Base-by-base conservation (phyloP, 78 protist genomes). In the Paratrimastix pyriformis region DNA sequence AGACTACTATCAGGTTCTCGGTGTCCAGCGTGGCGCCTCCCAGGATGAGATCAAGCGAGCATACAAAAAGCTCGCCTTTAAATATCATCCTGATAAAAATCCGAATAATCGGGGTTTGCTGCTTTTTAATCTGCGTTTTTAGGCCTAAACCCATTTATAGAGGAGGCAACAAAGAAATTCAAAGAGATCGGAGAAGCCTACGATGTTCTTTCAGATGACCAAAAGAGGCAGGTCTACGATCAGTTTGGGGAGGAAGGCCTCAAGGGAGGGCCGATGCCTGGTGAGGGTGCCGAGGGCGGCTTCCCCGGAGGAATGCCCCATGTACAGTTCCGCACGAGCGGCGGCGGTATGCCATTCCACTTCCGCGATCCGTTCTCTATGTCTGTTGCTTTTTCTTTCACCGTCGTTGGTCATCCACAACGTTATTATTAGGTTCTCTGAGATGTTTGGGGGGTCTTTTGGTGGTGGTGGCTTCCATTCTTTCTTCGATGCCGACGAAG, bases 141-240 rank as follows among this genome's bases (percentile, higher is more conserved):
- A n/a, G n/a, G n/a, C n/a, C n/a, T n/a, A n/a, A n/a, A n/a, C n/a
- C n/a, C n/a, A n/a, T n/a, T n/a, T 62, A 62, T 29, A 62, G 68
- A 62, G 21, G 21, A 62, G 18, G 68, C 68, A 18, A 62, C 68
- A 35, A 21, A 62, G 37, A 21, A 75, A 80, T 94, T 94, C 89
- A 89, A 92, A 79, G 92, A 90, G 76, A 79, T 92, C 60, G 72
- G 83, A 30, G 66, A 65, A 5, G 97, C 97, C 13, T 92, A 84
- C 75, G 96, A 96, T 2, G 88, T 92, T 0, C 84, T 95, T 24
- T 30, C 73, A 69, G 93, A 95, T 48, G 40, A 57, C 30, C 74
- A 88, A 74, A 95, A 91, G 83, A 82, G 96, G 35, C 44, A 50
- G n/a, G 0, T 76, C 33, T 95, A 95, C 77, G 98, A 95, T 60